phyloP scores from a whole-genome alignment of 1,284 basidiomycete genomes.

The Flammula alnicola region DNA sequence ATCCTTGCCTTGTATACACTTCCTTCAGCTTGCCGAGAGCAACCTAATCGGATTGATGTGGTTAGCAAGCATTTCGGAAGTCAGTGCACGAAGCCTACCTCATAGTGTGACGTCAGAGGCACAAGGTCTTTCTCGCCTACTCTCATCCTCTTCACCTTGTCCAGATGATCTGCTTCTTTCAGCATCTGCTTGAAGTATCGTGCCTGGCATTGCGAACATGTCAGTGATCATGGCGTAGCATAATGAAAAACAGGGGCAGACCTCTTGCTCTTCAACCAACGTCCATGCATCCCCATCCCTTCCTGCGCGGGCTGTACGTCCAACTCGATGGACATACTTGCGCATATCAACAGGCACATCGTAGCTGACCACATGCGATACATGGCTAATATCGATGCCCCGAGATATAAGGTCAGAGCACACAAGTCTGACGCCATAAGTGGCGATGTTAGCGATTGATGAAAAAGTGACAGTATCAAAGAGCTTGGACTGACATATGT shows the following conservation, averaged over 20 bases:
- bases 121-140: conserved; percentile 69
- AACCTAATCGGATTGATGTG: conserved; percentile 25
- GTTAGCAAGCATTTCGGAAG: neutral
- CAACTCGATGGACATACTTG: conserved; percentile 97
- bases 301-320: conserved; percentile 92
- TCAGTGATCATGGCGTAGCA: conserved; percentile 3
- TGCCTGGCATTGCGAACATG: conserved; percentile 52
- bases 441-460: neutral
- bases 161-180: conserved; percentile 74
- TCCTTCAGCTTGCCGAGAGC: conserved; percentile 41
- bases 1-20: conserved; percentile 33
- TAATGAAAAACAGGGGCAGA: conserved; percentile 32
- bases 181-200: conserved; percentile 89
- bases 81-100: conserved; percentile 46
- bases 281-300: conserved; percentile 90
- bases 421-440: conserved; percentile 75
- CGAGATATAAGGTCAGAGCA: conserved; percentile 96
- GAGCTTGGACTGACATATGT: conserved; percentile 68
- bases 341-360: conserved; percentile 96
- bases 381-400: conserved; percentile 94
- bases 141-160: conserved; percentile 73
- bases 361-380: conserved; percentile 92
- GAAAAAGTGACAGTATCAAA: neutral
- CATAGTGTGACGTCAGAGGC: conserved; percentile 64
- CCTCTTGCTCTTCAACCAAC: conserved; percentile 95